These are phyloP conservation scores for Erysimum cheiri DNA, from an alignment of 441 rosid genomes.

Conservation along the genomic window DNA sequence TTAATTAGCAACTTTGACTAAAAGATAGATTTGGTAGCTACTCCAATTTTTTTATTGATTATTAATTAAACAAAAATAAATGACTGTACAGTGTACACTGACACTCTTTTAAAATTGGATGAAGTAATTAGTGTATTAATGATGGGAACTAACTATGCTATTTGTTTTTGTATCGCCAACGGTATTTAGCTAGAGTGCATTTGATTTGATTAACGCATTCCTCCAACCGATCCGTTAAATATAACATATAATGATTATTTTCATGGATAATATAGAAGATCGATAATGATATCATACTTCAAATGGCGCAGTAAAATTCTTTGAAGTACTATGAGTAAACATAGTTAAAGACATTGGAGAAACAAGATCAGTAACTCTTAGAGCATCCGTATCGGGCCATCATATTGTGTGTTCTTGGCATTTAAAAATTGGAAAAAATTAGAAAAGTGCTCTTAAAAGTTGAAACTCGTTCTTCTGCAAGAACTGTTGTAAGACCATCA, in stretches of 20 bases:
- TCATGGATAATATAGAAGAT: background rate
- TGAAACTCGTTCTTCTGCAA: too few species aligned
- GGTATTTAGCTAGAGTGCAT: background rate
- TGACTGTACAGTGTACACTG: background rate
- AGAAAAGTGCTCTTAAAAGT: too few species aligned
- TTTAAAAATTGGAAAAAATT: too few species aligned
- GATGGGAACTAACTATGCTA: background rate
- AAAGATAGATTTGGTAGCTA: background rate
- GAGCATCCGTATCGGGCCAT: too few species aligned
- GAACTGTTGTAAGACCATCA: too few species aligned
- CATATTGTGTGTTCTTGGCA: too few species aligned
- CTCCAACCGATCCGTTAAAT: background rate
- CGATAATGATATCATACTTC: background rate
- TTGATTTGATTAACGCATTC: background rate
- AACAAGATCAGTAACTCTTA: too few species aligned
- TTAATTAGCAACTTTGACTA: background rate
- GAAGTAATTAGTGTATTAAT: conserved; percentile 15
- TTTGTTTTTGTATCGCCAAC: background rate
- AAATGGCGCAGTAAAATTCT: background rate
- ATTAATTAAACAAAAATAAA: background rate
- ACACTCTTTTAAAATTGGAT: conserved; percentile 6
- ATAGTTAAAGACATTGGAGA: background rate
- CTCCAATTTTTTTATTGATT: too few species aligned
- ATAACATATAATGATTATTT: background rate
- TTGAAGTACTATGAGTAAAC: background rate